A percentile compares a stretch with the other conserved stretches of the same genome.
Conservation (phyloP, 768 basidiomycete species). For the Mycena chlorophos region DNA sequence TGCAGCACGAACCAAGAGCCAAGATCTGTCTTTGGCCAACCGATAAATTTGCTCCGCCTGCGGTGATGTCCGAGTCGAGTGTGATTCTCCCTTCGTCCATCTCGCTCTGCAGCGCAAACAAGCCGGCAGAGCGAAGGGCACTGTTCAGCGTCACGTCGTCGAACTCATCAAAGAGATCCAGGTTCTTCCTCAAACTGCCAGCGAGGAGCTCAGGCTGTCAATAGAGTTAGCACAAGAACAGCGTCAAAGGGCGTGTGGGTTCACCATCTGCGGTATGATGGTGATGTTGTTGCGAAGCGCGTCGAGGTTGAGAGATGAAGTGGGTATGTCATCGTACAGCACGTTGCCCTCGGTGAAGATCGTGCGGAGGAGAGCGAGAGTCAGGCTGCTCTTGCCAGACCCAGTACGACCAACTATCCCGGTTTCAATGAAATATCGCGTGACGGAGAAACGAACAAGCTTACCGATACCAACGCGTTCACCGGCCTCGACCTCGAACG, state of each 20-base stretch:
- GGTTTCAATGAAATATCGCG: conserved; percentile 21
- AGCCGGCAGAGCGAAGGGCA: conserved; percentile 53
- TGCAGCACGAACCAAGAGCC: conserved; percentile 42
- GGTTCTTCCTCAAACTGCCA: conserved; percentile 61
- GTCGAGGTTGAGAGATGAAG: conserved; percentile 42
- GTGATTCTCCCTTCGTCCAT: conserved; percentile 41
- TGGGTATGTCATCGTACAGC: conserved; percentile 42
- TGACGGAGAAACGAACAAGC: conserved; percentile 39
- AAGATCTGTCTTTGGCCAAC: conserved; percentile 69
- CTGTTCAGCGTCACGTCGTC: conserved; percentile 66
- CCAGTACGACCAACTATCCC: conserved; percentile 52
- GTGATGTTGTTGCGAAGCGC: conserved; percentile 46
- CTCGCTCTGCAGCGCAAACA: conserved; percentile 44
- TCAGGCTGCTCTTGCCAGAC: conserved; percentile 39
- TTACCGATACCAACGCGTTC: conserved; percentile 46
- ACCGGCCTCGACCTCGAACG: conserved; percentile 45
- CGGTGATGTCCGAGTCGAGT: conserved; percentile 52
- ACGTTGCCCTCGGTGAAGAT: conserved; percentile 44
- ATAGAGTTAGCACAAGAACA: background rate
- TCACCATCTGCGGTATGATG: conserved; percentile 36
- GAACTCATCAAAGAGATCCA: conserved; percentile 74
- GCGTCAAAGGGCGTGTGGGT: background rate
- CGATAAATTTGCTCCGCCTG: conserved; percentile 72
- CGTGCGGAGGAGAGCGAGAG: conserved; percentile 43
- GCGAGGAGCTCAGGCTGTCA: conserved; percentile 48